Base-by-base conservation (phyloP, 345 rosid genomes). In the Corchorus olitorius region DNA sequence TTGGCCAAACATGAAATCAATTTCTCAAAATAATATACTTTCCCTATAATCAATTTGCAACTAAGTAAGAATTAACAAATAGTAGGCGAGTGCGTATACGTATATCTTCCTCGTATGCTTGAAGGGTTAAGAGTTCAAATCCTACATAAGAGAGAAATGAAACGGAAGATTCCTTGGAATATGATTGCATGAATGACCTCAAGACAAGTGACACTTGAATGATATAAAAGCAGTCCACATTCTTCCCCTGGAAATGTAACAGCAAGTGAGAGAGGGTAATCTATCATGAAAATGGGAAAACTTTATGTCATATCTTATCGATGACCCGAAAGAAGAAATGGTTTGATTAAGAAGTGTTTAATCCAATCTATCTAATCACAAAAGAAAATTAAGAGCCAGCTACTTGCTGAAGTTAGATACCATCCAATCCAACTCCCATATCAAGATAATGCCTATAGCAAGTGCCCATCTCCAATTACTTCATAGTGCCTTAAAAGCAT, bases 271-370 rank as follows among this genome's bases (percentile, higher is more conserved):
- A 49, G 9, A 45, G 71, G n/a, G 20, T 17, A 48, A 16, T 9
- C 15, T 1, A 34, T 2, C 0, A n/a, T 12, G n/a, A 62, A 45
- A 34, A 52, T 10, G 20, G 61, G 9, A 4, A 52, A 52, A 35
- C 74, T 34, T 52, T 34, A 35, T 70, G 60, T 70, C 73, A 27
- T 35, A 70, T 52, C 73, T 63, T 22, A 49, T 49, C 14, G 9
- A 27, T 22, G 72, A 48, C 6, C 53, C 6, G 8, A 7, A 33
- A 19, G 3, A 49, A 14, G 6, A 67, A 69, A 69, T 69, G 59
- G 58, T 3, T 49, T 49, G 56, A 68, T 48, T 49, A 48, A 48
- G 6, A 68, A 4, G 6, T 33, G 39, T 66, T 66, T 66, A 37
- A 39, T 39, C 48, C 71, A 11, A 46, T 66, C 70, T 13, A 46